phyloP scores from a whole-genome alignment of 2,329 filamentous ascomycete species.

The Stagonosporopsis chrysanthemi region DNA sequence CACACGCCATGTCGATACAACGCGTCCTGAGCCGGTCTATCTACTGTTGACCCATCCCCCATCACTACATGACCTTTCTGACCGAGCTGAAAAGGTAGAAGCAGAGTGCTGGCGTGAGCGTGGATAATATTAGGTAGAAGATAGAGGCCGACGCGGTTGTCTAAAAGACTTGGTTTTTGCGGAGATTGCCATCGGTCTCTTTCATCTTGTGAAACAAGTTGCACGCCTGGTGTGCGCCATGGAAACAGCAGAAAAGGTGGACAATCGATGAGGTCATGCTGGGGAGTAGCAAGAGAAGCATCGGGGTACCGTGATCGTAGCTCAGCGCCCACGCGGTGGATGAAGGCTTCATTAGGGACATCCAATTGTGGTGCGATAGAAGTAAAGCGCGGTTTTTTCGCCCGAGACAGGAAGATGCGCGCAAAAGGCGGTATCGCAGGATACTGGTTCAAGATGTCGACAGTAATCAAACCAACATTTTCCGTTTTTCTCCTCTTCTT shows the following conservation, averaged over 20 bases:
- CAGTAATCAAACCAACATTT: slow-evolving; percentile 1
- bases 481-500: slow-evolving; percentile 2
- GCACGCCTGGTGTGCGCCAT: slow-evolving; percentile 6
- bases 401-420: slow-evolving; percentile 1
- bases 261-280: slow-evolving; percentile 7
- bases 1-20: slow-evolving; percentile 5
- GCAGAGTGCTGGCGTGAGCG: slow-evolving; percentile 2
- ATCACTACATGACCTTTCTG: slow-evolving; percentile 4
- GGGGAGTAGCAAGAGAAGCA: slow-evolving; percentile 6
- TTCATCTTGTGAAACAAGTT: slow-evolving; percentile 2
- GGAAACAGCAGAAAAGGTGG: slow-evolving; percentile 7
- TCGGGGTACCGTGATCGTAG: slow-evolving; percentile 2
- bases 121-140: not conserved
- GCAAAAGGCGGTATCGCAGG: slow-evolving; percentile 10
- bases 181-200: not conserved
- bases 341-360: slow-evolving; percentile 4
- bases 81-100: slow-evolving; percentile 8
- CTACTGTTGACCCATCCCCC: not conserved
- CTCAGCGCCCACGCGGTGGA: slow-evolving; percentile 7
- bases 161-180: slow-evolving; percentile 3
- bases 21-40: slow-evolving; percentile 1
- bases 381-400: slow-evolving; percentile 4
- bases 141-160: slow-evolving; percentile 9
- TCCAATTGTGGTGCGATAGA: slow-evolving; percentile 3
- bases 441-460: slow-evolving; percentile 2